Evolutionary conservation across 768 basidiomycete genomes (phyloP).

Genomic region (Collybiopsis confluens): DNA sequence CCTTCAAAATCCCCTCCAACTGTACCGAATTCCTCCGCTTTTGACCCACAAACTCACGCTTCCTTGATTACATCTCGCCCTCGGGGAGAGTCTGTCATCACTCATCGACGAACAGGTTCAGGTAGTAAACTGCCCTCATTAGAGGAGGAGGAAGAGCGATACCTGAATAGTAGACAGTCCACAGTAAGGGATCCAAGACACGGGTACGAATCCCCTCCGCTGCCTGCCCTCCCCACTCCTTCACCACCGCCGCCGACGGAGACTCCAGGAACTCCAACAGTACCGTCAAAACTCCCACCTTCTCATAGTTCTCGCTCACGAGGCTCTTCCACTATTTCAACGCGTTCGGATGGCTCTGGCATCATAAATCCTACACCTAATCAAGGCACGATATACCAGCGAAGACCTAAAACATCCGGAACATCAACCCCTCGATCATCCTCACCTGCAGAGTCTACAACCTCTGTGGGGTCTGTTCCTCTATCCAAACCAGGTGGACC

Average conservation of each 20-base stretch:
- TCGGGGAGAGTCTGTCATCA: constrained; percentile 41
- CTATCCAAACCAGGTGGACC: constrained; percentile 29
- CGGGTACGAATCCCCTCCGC: constrained; percentile 56
- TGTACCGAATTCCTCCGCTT: constrained; percentile 34
- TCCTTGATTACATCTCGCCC: constrained; percentile 34
- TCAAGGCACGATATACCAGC: constrained; percentile 65
- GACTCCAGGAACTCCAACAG: constrained; percentile 22
- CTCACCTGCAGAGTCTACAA: constrained; percentile 45
- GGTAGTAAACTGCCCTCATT: constrained; percentile 54
- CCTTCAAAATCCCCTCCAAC: constrained; percentile 60
- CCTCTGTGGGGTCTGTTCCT: constrained; percentile 38
- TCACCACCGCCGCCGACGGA: constrained; percentile 20
- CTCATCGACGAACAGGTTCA: constrained; percentile 54
- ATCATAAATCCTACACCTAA: constrained; percentile 57
- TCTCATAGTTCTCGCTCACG: constrained; percentile 47
- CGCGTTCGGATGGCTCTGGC: constrained; percentile 33
- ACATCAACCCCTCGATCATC: constrained; percentile 53
- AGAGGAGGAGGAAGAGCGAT: constrained; percentile 50
- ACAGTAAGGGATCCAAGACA: constrained; percentile 16
- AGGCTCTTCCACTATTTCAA: constrained; percentile 47
- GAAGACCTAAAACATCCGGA: constrained; percentile 62
- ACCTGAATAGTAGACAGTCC: constrained; percentile 27
- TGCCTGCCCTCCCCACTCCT: constrained; percentile 56
- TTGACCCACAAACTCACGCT: constrained; percentile 17
- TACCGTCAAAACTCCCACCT: constrained; percentile 34